These are phyloP conservation scores for Glebionis coronaria DNA, from an alignment of 129 eudicot genomes.

Conservation along the genomic window DNA sequence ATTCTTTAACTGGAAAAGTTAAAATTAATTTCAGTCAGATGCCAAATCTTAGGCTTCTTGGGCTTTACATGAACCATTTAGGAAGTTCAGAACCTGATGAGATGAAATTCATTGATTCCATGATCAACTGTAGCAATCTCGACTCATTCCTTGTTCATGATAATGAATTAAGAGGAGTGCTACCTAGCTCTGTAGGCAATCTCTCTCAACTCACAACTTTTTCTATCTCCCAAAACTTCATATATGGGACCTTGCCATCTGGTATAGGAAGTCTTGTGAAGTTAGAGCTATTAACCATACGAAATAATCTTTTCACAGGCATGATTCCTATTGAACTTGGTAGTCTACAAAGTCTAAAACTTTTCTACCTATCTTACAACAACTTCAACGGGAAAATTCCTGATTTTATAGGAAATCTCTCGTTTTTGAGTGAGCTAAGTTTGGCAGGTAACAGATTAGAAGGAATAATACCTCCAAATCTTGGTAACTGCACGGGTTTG, in stretches of 20 bases:
- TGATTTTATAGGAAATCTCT: conserved; percentile 30
- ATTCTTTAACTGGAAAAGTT: conserved; percentile 36
- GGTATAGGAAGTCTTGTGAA: conserved; percentile 27
- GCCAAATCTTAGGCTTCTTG: conserved; percentile 10
- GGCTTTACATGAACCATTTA: conserved; percentile 13
- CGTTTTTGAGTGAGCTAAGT: not conserved
- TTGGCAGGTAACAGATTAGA: conserved; percentile 22
- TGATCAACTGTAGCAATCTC: conserved; percentile 34
- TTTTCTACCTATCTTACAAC: conserved; percentile 10
- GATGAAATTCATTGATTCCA: conserved; percentile 30
- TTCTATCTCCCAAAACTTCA: not conserved
- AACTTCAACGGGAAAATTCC: conserved; percentile 34
- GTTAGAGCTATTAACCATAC: not conserved
- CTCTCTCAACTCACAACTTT: conserved; percentile 28
- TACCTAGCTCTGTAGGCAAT: conserved; percentile 35
- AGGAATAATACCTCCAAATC: conserved; percentile 26
- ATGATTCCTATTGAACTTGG: conserved; percentile 37
- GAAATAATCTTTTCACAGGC: conserved; percentile 26
- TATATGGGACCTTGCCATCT: conserved; percentile 25
- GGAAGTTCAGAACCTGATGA: conserved; percentile 36
- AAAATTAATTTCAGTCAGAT: conserved; percentile 15
- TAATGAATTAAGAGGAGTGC: conserved; percentile 32
- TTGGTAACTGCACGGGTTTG: conserved; percentile 32
- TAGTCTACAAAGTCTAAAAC: conserved; percentile 20
- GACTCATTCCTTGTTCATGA: conserved; percentile 1